phyloP scores from a whole-genome alignment of 2,329 filamentous ascomycete species.

The Alternaria tenuissima region DNA sequence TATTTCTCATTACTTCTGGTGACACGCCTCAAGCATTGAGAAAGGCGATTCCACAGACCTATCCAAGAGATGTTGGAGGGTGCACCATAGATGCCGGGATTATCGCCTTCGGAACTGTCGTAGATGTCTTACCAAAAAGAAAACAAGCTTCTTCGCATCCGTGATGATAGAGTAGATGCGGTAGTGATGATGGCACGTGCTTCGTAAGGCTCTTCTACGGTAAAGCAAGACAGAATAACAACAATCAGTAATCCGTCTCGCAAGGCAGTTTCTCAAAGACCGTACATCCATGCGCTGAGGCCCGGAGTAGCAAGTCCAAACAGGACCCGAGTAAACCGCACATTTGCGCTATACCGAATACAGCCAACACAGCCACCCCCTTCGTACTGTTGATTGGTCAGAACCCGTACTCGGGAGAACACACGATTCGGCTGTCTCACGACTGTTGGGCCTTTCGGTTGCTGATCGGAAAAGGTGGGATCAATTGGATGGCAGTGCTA shows the following conservation, averaged over 20 bases:
- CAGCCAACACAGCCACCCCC: not conserved
- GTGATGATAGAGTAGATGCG: not conserved
- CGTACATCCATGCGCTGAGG: not conserved
- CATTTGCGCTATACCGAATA: not conserved
- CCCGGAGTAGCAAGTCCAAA: not conserved
- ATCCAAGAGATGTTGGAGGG: no score
- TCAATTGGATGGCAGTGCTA: not conserved
- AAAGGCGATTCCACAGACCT: not conserved
- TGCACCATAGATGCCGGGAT: not conserved
- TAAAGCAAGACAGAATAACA: not conserved
- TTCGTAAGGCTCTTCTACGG: not conserved
- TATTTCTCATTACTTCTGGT: not conserved
- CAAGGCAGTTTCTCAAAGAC: not conserved
- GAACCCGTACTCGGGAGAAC: not conserved
- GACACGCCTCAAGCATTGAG: not conserved
- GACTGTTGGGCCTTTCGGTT: not conserved
- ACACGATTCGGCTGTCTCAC: not conserved
- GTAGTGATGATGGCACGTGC: not conserved
- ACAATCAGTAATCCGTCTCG: not conserved
- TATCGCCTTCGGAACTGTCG: no score
- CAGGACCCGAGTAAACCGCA: conserved; percentile 3
- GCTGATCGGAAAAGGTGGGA: not conserved
- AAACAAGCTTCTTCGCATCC: not conserved
- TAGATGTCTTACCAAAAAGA: no score
- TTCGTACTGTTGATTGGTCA: not conserved